Percentiles rank a stretch among this genome's conserved stretches.
Evolutionary conservation across 306 rosid species (phyloP).

Genomic region (Rosa chinensis): DNA sequence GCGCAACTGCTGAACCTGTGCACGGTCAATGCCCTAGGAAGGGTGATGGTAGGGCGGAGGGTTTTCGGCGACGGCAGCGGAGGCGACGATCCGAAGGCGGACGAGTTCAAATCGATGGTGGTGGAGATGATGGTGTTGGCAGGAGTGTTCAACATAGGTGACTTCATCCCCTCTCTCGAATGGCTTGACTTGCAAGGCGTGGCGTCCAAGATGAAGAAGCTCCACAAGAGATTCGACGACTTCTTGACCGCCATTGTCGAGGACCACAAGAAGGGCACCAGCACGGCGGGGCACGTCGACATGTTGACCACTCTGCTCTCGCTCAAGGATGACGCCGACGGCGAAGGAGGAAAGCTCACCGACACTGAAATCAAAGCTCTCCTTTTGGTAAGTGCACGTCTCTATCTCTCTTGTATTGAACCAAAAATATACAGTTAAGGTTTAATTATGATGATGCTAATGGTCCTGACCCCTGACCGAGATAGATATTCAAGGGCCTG

Average conservation of each 20-base stretch:
- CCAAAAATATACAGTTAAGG: neutral
- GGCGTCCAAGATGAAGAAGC: constrained; percentile 52
- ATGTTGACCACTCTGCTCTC: constrained; percentile 54
- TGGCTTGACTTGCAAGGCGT: constrained; percentile 69
- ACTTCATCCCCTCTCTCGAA: constrained; percentile 65
- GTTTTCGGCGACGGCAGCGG: constrained; percentile 52
- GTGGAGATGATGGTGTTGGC: constrained; percentile 63
- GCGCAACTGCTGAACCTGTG: constrained; percentile 61
- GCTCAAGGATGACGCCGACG: constrained; percentile 35
- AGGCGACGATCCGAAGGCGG: constrained; percentile 43
- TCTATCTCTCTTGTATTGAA: neutral
- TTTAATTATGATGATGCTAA: neutral
- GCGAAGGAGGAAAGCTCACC: constrained; percentile 41
- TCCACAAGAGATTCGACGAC: constrained; percentile 60
- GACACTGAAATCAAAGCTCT: constrained; percentile 75
- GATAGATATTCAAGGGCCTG: neutral
- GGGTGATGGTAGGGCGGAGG: constrained; percentile 62
- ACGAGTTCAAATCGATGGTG: constrained; percentile 71
- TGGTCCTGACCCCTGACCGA: neutral
- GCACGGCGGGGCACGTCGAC: constrained; percentile 39
- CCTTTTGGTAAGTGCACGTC: constrained; percentile 43
- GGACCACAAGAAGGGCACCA: constrained; percentile 39
- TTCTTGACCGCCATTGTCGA: constrained; percentile 51
- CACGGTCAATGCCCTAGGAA: constrained; percentile 59
- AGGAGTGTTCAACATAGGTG: constrained; percentile 69